Conservation (phyloP, 169 alveolate genomes). For the Plasmodium inui region DNA sequence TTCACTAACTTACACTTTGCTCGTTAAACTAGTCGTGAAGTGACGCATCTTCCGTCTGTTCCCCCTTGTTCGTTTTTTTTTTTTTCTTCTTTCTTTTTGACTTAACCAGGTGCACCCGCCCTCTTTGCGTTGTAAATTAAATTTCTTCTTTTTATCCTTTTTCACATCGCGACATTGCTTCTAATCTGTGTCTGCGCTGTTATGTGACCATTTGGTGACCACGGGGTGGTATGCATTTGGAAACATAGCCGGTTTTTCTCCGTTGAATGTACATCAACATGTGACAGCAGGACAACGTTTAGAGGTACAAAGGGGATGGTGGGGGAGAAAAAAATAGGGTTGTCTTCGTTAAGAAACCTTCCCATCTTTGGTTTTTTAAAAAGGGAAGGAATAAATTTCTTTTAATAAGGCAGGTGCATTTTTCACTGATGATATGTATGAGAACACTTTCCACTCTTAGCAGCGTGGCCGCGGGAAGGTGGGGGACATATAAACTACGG, state of each 20-base stretch:
- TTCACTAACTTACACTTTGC: background rate
- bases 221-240: background rate
- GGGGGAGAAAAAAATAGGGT: background rate
- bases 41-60: background rate
- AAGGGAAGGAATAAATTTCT: background rate
- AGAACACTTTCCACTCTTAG: background rate
- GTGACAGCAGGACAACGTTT: background rate
- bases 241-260: background rate
- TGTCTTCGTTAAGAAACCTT: background rate
- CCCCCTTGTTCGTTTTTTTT: background rate
- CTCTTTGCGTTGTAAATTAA: background rate
- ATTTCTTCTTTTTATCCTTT: background rate
- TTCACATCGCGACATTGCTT: background rate
- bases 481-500: background rate
- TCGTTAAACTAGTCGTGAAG: background rate
- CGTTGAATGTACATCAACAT: background rate
- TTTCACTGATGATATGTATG: background rate
- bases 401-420: background rate
- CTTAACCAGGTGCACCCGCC: background rate
- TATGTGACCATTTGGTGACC: background rate
- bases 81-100: background rate
- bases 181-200: background rate
- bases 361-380: background rate
- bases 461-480: background rate
- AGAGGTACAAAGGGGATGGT: background rate